Evolutionary conservation across 768 basidiomycete genomes (phyloP).

Genomic region (Xerocomellus chrysenteron): DNA sequence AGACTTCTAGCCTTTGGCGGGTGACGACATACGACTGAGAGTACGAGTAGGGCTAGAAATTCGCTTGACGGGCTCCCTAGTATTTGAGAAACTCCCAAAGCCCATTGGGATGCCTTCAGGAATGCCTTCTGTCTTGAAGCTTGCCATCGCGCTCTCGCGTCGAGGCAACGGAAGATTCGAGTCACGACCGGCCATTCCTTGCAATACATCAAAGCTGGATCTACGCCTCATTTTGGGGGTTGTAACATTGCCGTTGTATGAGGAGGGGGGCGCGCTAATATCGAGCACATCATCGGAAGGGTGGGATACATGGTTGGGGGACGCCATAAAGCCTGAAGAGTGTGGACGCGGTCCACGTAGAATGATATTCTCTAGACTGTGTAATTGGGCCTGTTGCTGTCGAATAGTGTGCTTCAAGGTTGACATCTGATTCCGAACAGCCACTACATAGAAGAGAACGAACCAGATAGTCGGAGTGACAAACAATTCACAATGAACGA

Average conservation of each 20-base stretch:
- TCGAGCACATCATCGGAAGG: constrained; percentile 36
- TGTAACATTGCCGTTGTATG: constrained; percentile 34
- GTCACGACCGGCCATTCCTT: constrained; percentile 71
- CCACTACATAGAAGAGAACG: constrained; percentile 48
- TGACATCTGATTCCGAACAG: constrained; percentile 76
- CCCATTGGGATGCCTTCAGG: constrained; percentile 71
- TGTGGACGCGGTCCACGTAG: constrained; percentile 66
- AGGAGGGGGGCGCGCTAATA: constrained; percentile 32
- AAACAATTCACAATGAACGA: constrained; percentile 21
- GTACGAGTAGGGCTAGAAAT: constrained; percentile 72
- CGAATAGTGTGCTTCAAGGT: constrained; percentile 79
- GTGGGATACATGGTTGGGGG: constrained; percentile 39
- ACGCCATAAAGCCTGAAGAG: constrained; percentile 38
- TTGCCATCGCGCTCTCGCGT: constrained; percentile 43
- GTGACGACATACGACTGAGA: constrained; percentile 65
- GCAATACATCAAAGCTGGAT: constrained; percentile 71
- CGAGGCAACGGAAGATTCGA: constrained; percentile 70
- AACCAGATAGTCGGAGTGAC: constrained; percentile 25
- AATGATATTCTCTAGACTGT: constrained; percentile 65
- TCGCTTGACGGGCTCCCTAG: constrained; percentile 46
- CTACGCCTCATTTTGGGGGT: constrained; percentile 56
- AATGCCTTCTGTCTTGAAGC: constrained; percentile 52
- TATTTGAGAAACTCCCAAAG: constrained; percentile 44
- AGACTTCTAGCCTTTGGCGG: constrained; percentile 19
- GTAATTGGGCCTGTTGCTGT: constrained; percentile 80